Evolutionary conservation across 1,284 basidiomycete genomes (phyloP).

Genomic region (Laetiporus sulphureus): DNA sequence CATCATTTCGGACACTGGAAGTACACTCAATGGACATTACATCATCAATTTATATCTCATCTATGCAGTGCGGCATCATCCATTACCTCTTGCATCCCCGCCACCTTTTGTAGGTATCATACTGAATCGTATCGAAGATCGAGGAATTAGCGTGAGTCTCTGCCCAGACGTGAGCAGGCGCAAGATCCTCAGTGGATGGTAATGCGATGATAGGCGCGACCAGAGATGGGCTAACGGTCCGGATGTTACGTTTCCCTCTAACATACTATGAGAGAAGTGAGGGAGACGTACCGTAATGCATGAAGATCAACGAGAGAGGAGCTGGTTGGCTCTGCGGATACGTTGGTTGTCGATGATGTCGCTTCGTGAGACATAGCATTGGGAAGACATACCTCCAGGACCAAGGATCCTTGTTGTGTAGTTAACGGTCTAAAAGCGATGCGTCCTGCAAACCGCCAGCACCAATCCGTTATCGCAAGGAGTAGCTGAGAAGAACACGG

Average conservation of each 20-base stretch:
- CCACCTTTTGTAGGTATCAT: slow-evolving; percentile 14
- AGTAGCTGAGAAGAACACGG: neutral
- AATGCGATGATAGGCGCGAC: slow-evolving; percentile 18
- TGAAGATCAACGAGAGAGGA: slow-evolving; percentile 19
- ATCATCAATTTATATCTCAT: too few species aligned
- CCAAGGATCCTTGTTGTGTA: slow-evolving; percentile 5
- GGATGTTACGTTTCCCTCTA: too few species aligned
- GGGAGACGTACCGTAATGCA: slow-evolving; percentile 22
- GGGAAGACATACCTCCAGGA: slow-evolving; percentile 11
- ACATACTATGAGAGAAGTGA: too few species aligned
- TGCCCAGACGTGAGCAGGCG: slow-evolving; percentile 17
- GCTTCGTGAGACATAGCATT: too few species aligned
- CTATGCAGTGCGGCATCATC: too few species aligned
- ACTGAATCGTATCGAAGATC: slow-evolving; percentile 19
- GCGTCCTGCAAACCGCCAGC: neutral
- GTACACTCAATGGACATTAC: too few species aligned
- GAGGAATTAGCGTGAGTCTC: slow-evolving; percentile 17
- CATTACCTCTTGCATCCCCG: too few species aligned
- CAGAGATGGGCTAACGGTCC: slow-evolving; percentile 14
- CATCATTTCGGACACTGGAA: too few species aligned
- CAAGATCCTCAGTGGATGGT: slow-evolving; percentile 19
- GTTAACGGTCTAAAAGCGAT: slow-evolving; percentile 10
- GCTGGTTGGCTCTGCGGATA: slow-evolving; percentile 17
- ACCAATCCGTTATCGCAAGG: neutral
- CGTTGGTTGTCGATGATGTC: neutral